Conservation (phyloP, 176 grass and related monocot species). For the Oryza rufipogon region DNA sequence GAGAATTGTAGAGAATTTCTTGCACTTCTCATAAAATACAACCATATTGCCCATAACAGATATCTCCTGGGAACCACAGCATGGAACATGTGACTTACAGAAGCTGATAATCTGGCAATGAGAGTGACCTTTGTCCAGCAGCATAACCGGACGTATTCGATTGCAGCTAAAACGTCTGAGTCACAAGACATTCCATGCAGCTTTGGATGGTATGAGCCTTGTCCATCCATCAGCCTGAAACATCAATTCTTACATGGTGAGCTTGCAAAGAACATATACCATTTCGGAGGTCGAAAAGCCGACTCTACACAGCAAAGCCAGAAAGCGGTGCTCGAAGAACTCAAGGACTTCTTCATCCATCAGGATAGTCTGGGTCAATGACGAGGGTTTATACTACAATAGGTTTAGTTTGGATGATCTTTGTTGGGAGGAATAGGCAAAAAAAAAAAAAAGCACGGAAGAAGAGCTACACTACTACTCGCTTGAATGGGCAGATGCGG, state of each 20-base stretch:
- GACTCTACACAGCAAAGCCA: constrained; percentile 19
- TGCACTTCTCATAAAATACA: not conserved
- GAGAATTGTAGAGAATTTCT: not conserved
- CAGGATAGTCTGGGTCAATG: not conserved
- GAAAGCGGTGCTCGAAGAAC: constrained; percentile 15
- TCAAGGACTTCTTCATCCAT: constrained; percentile 13
- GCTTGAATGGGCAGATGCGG: constrained; percentile 59
- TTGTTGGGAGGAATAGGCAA: constrained; percentile 18
- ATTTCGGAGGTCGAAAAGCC: constrained; percentile 17
- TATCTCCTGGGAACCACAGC: not conserved
- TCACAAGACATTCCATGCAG: not conserved
- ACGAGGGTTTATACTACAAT: constrained; percentile 31
- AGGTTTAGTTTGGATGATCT: constrained; percentile 25
- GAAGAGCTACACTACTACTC: constrained; percentile 41
- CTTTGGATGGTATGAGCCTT: not conserved
- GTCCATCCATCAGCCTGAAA: not conserved
- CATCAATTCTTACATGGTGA: not conserved
- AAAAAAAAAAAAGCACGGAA: too few species aligned
- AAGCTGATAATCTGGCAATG: not conserved
- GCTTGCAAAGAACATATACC: constrained; percentile 18
- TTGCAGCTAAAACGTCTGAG: not conserved
- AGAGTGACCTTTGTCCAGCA: not conserved
- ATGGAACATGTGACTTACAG: not conserved
- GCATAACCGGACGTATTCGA: constrained; percentile 4
- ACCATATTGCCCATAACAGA: not conserved